Conservation (phyloP, 2,329 filamentous ascomycete genomes). For the Colletotrichum costaricense region DNA sequence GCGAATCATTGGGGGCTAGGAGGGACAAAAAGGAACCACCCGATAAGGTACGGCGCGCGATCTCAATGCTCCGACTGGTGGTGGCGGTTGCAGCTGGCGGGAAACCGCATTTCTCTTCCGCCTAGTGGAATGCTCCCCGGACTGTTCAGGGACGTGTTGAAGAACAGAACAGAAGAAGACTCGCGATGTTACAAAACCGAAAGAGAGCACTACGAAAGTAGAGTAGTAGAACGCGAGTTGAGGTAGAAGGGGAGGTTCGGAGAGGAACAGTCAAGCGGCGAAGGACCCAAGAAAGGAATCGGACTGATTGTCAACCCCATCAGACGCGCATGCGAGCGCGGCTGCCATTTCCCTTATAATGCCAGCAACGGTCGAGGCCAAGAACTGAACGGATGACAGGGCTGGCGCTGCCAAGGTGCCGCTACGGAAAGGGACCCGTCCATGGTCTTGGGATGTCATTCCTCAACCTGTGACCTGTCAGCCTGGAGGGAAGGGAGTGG, state of each 20-base stretch:
- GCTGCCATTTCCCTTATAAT: conserved; percentile 34
- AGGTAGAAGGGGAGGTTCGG: not conserved
- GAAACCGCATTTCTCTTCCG: conserved; percentile 31
- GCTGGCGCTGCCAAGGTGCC: conserved; percentile 30
- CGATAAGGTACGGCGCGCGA: not conserved
- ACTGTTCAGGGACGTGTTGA: not conserved
- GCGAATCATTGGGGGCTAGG: conserved; percentile 22
- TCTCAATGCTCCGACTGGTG: conserved; percentile 19
- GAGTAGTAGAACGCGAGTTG: not conserved
- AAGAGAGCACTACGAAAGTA: not conserved
- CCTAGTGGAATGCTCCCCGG: not conserved
- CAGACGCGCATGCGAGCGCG: conserved; percentile 16
- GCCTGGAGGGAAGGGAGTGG: conserved; percentile 1
- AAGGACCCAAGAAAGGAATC: not conserved
- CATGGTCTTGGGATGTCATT: conserved; percentile 27
- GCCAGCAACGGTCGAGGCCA: conserved; percentile 16
- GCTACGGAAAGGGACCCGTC: conserved; percentile 29
- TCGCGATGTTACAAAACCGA: not conserved
- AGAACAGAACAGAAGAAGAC: not conserved
- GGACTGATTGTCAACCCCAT: not conserved
- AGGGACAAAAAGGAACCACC: not conserved
- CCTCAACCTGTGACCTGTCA: conserved; percentile 15
- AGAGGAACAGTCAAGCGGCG: not conserved
- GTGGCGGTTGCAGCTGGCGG: conserved; percentile 2
- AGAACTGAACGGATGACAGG: conserved; percentile 31